These are phyloP conservation scores for Oropetium thomaeum DNA, from an alignment of 176 grass and related monocot genomes.

Conservation along the genomic window DNA sequence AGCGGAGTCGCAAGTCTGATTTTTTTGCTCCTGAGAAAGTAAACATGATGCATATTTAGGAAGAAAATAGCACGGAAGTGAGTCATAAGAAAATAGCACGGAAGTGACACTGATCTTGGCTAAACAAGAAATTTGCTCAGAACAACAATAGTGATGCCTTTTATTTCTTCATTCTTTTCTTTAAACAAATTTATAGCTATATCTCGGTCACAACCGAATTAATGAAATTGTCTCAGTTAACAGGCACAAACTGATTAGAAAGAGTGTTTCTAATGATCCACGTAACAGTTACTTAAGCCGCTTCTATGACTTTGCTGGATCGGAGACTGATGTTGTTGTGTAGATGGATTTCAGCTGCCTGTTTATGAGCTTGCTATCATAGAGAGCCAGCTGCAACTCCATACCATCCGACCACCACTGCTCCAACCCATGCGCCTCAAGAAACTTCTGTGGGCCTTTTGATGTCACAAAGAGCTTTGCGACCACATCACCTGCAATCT, in stretches of 20 bases:
- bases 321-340: constrained; percentile 25
- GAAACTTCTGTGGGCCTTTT: constrained; percentile 78
- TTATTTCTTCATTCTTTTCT: constrained; percentile 22
- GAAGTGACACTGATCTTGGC: neutral
- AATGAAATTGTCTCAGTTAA: constrained; percentile 23
- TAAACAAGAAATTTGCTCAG: neutral
- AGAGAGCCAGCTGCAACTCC: constrained; percentile 65
- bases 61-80: too few relatives aligned
- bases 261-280: neutral
- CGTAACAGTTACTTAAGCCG: neutral
- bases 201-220: neutral
- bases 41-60: too few relatives aligned
- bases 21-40: too few relatives aligned
- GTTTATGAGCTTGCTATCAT: constrained; percentile 82
- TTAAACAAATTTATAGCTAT: constrained; percentile 16
- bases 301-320: constrained; percentile 34
- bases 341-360: constrained; percentile 82
- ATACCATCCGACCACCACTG: constrained; percentile 96
- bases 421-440: constrained; percentile 77
- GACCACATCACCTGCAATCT: constrained; percentile 33
- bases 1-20: constrained; percentile 93
- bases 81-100: neutral
- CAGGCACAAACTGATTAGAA: constrained; percentile 39
- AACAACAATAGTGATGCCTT: neutral
- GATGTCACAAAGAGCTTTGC: constrained; percentile 76